Conservation (phyloP, 306 rosid species). For the Medicago truncatula region MtrunA17r5.0-ANR NC_053044.1:57285001-57285500, state of each 20-base stretch:
- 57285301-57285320: slow-evolving; percentile 96
- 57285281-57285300: slow-evolving; percentile 95
- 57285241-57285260: slow-evolving; percentile 89
- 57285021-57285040: slow-evolving; percentile 29
- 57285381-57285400: slow-evolving; percentile 97
- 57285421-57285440: slow-evolving; percentile 74
- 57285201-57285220: slow-evolving; percentile 78
- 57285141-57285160: slow-evolving; percentile 96
- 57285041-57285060: slow-evolving; percentile 23
- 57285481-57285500: slow-evolving; percentile 29
- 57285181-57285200: slow-evolving; percentile 99
- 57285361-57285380: slow-evolving; percentile 99
- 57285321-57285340: slow-evolving; percentile 88
- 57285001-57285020: slow-evolving; percentile 41
- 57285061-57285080: background rate
- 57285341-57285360: slow-evolving; percentile 96
- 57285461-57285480: background rate
- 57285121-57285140: slow-evolving; percentile 99
- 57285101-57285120: slow-evolving; percentile 96
- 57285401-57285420: slow-evolving; percentile 97
- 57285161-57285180: slow-evolving; percentile 94
- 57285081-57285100: slow-evolving; percentile 60
- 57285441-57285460: slow-evolving; percentile 35
- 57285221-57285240: slow-evolving; percentile 84
- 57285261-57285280: slow-evolving; percentile 83